Base-by-base conservation (phyloP, 2,329 filamentous ascomycete species). In the Penicillium sp. region DNA sequence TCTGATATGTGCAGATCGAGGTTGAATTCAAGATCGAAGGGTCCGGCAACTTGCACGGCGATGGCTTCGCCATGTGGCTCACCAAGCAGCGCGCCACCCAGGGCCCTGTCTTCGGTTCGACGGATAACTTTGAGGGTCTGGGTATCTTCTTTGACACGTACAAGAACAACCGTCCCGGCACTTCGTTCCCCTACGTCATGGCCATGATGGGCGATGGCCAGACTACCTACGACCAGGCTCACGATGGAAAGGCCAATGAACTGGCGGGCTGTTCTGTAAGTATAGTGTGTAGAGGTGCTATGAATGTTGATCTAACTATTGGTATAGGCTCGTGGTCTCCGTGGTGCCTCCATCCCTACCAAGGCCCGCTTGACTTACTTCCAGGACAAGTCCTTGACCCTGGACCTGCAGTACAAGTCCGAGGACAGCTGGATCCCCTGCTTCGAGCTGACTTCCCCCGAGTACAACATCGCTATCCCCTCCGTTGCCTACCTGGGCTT, bases 131-230 rank as follows among this genome's bases (percentile, higher is more conserved):
- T 61, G 91, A 98, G 69, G 93, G 93, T 4, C 79, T 98, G 40
- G 93, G 89, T 48, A 79, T 98, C 69, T 97, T 96, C 75, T 81
- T 98, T 73, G 93, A 98, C 69, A 98, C 93, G 39, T 98, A 98
- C 79, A 98, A 98, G 82, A 98, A 98, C 77, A 95, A 96, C 75
- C 83, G 93, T 12, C 91, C 93, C 0, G 93, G 93, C 38, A 85
- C 88, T 37, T 87, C 95, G 41, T 98, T 98, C 72, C 93, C 93
- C 44, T 96, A 95, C 66, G 85, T 98, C 63, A 96, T 97, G 90
- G 91, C 90, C 55, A 97, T 97, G 93, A 77, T 89, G 59, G 93
- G 93, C 53, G 93, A 98, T 68, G 91, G 93, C 54, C 77, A 88
- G 66, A 95, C 85, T 6, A 68, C 77, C 13, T 98, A 98, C 72